Evolutionary conservation across 1,139 yeast genomes (phyloP), one percentile per base, ranked within the genome.

Genomic region (Saccharomyces hybrid): DNA sequence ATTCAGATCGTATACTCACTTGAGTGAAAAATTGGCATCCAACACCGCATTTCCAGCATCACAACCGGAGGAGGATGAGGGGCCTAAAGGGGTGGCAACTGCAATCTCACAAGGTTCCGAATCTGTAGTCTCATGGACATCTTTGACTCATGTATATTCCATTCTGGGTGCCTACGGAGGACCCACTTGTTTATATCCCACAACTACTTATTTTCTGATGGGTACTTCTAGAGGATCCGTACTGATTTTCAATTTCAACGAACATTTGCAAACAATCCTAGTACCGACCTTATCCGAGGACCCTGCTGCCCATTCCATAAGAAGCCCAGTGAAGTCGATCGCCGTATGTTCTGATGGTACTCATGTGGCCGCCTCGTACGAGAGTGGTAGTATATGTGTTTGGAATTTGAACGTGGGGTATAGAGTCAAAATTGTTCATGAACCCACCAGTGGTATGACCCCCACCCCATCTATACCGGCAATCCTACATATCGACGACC

Each of bases 311-410:
- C 44, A 38, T 24, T 38, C 44, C 9, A 24, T 34, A 41, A 47
- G 38, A 29, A 50, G 49, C 34, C 53, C 57, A 48, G 29, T 63
- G 27, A 55, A 63, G 34, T 61, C 67, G 7, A 53, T 74, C 1
- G 78, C 83, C 1, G 64, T 77, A 12, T 78, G 83, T 1, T 70
- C 76, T 3, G 86, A 82, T 62, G 80, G 80, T 4, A 75, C 79
- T 0, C 75, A 73, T 60, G 58, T 80, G 2, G 81, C 78, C 1
- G 76, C 75, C 0, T 80, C 81, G 12, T 77, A 75, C 59, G 65
- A 69, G 11, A 64, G 73, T 4, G 84, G 84, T 0, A 71, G 72
- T 53, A 71, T 80, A 3, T 71, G 72, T 49, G 60, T 78, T 3
- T 81, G 83, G 84, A 77, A 77, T 57, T 58, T 78, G 26, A 64